phyloP scores from a whole-genome alignment of 371 early-diverging fungal species.

The Coemansia sp. region DNA sequence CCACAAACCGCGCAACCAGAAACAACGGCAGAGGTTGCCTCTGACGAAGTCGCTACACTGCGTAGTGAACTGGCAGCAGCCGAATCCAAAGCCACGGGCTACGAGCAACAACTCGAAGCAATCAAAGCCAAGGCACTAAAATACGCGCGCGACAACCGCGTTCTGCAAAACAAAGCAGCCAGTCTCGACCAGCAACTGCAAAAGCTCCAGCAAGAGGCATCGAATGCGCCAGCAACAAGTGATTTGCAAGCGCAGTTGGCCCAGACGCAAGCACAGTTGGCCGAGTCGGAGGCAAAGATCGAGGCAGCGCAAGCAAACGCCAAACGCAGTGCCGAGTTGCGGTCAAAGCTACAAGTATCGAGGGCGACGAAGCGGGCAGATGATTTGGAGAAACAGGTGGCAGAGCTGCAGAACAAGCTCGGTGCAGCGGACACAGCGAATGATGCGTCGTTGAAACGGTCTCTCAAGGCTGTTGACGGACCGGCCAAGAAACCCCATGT shows the following conservation, averaged over 20 bases:
- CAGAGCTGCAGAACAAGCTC: slow-evolving; percentile 24
- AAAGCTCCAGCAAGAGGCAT: background rate
- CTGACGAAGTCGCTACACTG: slow-evolving; percentile 15
- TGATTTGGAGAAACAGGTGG: slow-evolving; percentile 37
- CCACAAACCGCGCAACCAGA: background rate
- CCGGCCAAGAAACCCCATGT: slow-evolving; percentile 45
- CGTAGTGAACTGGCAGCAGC: slow-evolving; percentile 12
- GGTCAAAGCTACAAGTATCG: slow-evolving; percentile 40
- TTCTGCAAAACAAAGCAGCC: slow-evolving; percentile 21
- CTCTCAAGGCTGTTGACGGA: slow-evolving; percentile 19
- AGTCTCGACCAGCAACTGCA: slow-evolving; percentile 30
- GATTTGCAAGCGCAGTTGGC: slow-evolving; percentile 18
- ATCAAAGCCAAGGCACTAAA: slow-evolving; percentile 31
- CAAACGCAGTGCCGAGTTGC: slow-evolving; percentile 41
- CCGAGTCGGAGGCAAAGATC: slow-evolving; percentile 49
- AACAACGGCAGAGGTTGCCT: background rate
- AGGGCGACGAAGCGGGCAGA: slow-evolving; percentile 31
- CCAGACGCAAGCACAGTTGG: slow-evolving; percentile 29
- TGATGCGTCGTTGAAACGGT: slow-evolving; percentile 26
- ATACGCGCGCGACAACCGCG: slow-evolving; percentile 37
- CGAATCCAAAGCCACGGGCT: slow-evolving; percentile 19
- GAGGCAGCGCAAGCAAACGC: slow-evolving; percentile 40
- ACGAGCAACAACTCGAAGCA: slow-evolving; percentile 27
- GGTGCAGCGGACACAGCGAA: background rate
- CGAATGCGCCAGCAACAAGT: background rate